phyloP scores from a whole-genome alignment of 768 basidiomycete species.

The Panellus pusillus region DNA sequence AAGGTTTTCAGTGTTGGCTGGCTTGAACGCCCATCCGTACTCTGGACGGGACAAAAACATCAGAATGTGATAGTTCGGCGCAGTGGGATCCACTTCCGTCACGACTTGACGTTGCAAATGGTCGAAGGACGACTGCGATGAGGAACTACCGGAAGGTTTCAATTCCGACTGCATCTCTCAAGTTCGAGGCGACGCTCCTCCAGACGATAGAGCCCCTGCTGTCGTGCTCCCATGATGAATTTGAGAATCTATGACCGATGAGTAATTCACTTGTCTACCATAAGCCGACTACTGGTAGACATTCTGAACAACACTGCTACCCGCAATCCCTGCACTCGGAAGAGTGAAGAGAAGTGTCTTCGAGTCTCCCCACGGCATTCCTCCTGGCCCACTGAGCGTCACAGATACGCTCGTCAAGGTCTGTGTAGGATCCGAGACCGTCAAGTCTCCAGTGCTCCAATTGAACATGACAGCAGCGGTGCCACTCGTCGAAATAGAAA shows the following conservation, averaged over 20 bases:
- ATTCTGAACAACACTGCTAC: slow-evolving; percentile 43
- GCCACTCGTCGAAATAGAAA: slow-evolving; percentile 39
- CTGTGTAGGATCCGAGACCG: slow-evolving; percentile 70
- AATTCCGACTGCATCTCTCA: slow-evolving; percentile 23
- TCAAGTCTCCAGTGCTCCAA: slow-evolving; percentile 41
- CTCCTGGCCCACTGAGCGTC: slow-evolving; percentile 28
- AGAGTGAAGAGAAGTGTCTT: slow-evolving; percentile 34
- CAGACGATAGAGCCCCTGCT: slow-evolving; percentile 16
- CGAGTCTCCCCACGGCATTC: slow-evolving; percentile 12
- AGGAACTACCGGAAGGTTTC: slow-evolving; percentile 10
- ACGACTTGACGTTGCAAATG: not conserved
- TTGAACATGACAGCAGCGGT: slow-evolving; percentile 48
- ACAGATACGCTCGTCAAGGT: slow-evolving; percentile 37
- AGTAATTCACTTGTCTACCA: slow-evolving; percentile 9
- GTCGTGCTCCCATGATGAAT: slow-evolving; percentile 23
- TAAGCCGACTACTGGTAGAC: not conserved
- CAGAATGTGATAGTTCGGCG: too few relatives aligned
- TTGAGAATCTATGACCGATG: slow-evolving; percentile 31
- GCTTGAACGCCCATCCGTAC: too few relatives aligned
- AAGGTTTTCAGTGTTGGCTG: slow-evolving; percentile 1
- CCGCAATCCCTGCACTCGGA: slow-evolving; percentile 40
- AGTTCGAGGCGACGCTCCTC: slow-evolving; percentile 32
- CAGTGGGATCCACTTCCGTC: too few relatives aligned
- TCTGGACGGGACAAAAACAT: too few relatives aligned
- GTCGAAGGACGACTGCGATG: not conserved